Percentiles rank a stretch among this genome's conserved stretches.
Evolutionary conservation across 148 eudicot species (phyloP).

Genomic region (Cornus controversa): DNA sequence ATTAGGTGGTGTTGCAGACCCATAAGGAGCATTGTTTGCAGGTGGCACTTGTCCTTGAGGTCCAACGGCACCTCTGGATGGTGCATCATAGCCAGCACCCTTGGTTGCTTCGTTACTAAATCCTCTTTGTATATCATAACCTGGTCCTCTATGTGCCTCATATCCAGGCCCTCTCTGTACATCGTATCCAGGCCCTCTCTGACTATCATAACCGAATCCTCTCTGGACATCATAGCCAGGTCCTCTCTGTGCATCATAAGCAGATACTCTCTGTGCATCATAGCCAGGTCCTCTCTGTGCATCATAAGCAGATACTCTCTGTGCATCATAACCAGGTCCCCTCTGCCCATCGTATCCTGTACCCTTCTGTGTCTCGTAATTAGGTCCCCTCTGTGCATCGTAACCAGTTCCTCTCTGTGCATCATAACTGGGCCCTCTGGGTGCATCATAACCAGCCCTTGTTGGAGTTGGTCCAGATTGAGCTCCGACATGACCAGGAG

Average conservation of each 20-base stretch:
- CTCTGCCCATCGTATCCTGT: constrained; percentile 26
- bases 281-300: constrained; percentile 19
- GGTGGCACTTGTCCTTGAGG: constrained; percentile 50
- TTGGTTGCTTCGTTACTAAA: constrained; percentile 10
- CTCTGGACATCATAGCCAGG: constrained; percentile 10
- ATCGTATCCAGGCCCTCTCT: constrained; percentile 31
- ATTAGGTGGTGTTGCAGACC: constrained; percentile 35
- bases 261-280: constrained; percentile 24
- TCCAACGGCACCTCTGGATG: constrained; percentile 36
- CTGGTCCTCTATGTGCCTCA: constrained; percentile 33
- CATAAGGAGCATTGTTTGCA: constrained; percentile 37
- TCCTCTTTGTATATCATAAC: constrained; percentile 46
- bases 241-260: constrained; percentile 21
- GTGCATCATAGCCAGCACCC: constrained; percentile 27
- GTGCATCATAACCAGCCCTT: constrained; percentile 44
- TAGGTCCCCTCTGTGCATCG: constrained; percentile 25
- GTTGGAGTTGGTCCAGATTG: constrained; percentile 43
- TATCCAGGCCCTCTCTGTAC: constrained; percentile 37
- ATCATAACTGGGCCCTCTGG: constrained; percentile 34
- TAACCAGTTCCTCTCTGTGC: constrained; percentile 42
- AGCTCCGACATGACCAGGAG: constrained; percentile 41
- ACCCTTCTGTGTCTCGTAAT: constrained; percentile 29
- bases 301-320: constrained; percentile 40
- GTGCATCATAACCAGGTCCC: constrained; percentile 38
- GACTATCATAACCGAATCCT: constrained; percentile 30